phyloP scores from a whole-genome alignment of 106 monocot genomes.

The Cymbidium sinense region DNA sequence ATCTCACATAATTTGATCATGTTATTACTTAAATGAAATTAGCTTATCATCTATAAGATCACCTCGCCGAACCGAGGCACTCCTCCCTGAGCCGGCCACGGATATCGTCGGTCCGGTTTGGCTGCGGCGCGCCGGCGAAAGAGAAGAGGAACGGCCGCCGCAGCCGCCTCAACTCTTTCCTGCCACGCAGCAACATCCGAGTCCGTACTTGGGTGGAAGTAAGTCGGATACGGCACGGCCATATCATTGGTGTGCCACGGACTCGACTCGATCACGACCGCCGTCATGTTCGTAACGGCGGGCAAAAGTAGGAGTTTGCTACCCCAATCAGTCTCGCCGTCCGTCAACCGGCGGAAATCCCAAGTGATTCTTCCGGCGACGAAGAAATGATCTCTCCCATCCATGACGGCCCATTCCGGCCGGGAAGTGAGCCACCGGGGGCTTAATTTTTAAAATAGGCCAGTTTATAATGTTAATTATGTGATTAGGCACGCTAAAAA shows the following conservation, averaged over 20 bases:
- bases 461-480: no score
- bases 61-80: conserved; percentile 15
- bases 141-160: conserved; percentile 37
- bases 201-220: conserved; percentile 31
- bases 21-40: no score
- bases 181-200: conserved; percentile 34
- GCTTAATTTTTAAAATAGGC: no score
- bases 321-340: conserved; percentile 18
- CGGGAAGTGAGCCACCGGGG: conserved; percentile 30
- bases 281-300: conserved; percentile 29
- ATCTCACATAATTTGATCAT: no score
- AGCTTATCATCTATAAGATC: no score
- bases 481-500: no score
- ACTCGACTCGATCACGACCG: conserved; percentile 33
- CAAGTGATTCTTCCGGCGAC: conserved; percentile 43
- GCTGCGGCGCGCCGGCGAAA: conserved; percentile 41
- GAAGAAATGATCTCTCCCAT: conserved; percentile 38
- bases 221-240: conserved; percentile 37
- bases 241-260: conserved; percentile 31
- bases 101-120: conserved; percentile 23
- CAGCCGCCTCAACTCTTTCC: conserved; percentile 11
- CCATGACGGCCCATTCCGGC: conserved; percentile 43
- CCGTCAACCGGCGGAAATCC: conserved; percentile 27
- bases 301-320: conserved; percentile 26
- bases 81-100: conserved; percentile 17